Evolutionary conservation across 192 early-diverging fungal species (phyloP).

Genomic region (Gamsiella multidivaricata): DNA sequence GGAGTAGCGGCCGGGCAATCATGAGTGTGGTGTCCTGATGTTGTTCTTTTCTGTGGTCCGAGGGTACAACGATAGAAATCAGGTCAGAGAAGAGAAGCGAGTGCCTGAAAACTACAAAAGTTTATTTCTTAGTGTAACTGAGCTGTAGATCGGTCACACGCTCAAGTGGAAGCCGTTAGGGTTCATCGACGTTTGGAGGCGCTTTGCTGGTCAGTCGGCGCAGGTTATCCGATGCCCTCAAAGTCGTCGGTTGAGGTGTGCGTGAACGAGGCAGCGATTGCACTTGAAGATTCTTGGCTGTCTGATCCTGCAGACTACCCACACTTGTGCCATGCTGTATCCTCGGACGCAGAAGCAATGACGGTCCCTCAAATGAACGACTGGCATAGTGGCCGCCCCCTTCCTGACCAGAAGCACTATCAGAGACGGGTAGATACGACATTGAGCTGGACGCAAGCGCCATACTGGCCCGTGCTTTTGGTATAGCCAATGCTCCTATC

Average conservation of each 20-base stretch:
- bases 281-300: background rate
- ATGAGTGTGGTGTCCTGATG: background rate
- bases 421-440: background rate
- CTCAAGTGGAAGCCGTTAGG: too few relatives aligned
- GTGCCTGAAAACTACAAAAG: too few relatives aligned
- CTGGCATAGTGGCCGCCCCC: background rate
- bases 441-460: constrained; percentile 27
- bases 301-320: background rate
- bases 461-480: constrained; percentile 46
- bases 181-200: too few relatives aligned
- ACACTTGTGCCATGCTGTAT: background rate
- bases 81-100: too few relatives aligned
- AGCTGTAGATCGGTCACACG: too few relatives aligned
- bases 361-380: too few relatives aligned
- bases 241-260: background rate
- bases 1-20: constrained; percentile 6
- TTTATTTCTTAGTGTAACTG: too few relatives aligned
- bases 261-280: too few relatives aligned
- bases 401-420: background rate
- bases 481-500: constrained; percentile 6
- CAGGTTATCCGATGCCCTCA: constrained; percentile 37
- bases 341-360: background rate
- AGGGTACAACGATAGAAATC: too few relatives aligned
- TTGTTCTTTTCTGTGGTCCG: too few relatives aligned
- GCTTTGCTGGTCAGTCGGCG: constrained; percentile 25